phyloP scores from a whole-genome alignment of 148 eudicot species.

The Chenopodium formosanum region DNA sequence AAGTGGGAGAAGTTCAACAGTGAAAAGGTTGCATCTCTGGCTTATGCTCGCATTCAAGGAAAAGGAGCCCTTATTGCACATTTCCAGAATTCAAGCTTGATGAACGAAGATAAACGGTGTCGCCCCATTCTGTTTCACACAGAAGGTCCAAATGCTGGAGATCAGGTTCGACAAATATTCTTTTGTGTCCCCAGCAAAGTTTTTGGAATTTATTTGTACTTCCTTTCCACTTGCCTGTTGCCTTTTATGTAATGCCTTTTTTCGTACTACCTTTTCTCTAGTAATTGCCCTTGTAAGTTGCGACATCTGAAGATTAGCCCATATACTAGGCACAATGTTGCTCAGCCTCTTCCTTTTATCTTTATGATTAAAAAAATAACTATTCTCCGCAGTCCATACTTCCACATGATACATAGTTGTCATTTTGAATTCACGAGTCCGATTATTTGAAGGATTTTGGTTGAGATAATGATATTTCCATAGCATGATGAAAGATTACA shows the following conservation, averaged over 20 bases:
- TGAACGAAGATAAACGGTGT: conserved; percentile 86
- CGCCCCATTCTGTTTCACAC: conserved; percentile 78
- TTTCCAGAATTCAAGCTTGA: conserved; percentile 82
- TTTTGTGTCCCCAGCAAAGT: not conserved
- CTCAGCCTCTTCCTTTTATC: too few relatives aligned
- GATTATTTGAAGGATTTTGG: not conserved
- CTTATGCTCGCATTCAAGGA: conserved; percentile 84
- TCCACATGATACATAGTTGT: not conserved
- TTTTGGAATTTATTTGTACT: not conserved
- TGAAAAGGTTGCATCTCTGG: conserved; percentile 74
- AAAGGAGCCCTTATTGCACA: conserved; percentile 74
- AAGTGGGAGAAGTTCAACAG: conserved; percentile 87
- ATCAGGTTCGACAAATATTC: conserved; percentile 44
- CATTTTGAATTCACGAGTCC: not conserved
- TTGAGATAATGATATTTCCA: not conserved
- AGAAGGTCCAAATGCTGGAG: conserved; percentile 75
- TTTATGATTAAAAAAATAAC: too few relatives aligned
- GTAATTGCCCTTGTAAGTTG: not conserved
- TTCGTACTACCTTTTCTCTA: not conserved
- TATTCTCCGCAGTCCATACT: too few relatives aligned
- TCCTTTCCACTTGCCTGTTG: not conserved
- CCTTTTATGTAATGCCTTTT: not conserved
- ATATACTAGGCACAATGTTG: not conserved
- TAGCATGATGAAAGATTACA: too few relatives aligned
- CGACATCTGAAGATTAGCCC: not conserved